Evolutionary conservation across 2,329 filamentous ascomycete species (phyloP).

Genomic region (Oidium heveae): DNA sequence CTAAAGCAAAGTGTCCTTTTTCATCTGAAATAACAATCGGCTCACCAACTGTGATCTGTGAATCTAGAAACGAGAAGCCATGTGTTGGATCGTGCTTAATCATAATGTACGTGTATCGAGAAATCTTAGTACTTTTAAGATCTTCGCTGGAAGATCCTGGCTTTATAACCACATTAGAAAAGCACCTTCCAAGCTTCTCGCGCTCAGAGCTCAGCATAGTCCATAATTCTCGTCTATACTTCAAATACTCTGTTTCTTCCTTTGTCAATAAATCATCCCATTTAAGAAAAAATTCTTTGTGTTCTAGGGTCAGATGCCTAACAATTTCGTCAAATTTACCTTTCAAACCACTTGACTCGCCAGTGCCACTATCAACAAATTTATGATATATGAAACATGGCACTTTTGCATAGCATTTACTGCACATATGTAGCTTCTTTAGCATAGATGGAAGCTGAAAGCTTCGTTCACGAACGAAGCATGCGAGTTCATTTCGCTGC

Average conservation of each 20-base stretch:
- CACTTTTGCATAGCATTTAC: slow-evolving; percentile 70
- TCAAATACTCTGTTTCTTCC: slow-evolving; percentile 77
- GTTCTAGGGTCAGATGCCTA: slow-evolving; percentile 44
- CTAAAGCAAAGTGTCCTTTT: slow-evolving; percentile 78
- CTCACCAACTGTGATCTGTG: slow-evolving; percentile 65
- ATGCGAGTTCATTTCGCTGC: slow-evolving; percentile 73
- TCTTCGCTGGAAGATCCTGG: slow-evolving; percentile 50
- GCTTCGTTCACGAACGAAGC: slow-evolving; percentile 58
- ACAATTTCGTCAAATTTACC: slow-evolving; percentile 64
- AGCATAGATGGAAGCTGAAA: slow-evolving; percentile 67
- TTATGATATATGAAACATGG: slow-evolving; percentile 88
- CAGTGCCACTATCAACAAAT: slow-evolving; percentile 59
- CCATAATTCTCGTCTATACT: slow-evolving; percentile 75
- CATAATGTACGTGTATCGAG: slow-evolving; percentile 71
- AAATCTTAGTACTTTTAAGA: slow-evolving; percentile 52
- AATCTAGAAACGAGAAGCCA: slow-evolving; percentile 70
- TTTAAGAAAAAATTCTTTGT: slow-evolving; percentile 71
- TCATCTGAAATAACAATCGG: slow-evolving; percentile 95
- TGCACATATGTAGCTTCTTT: slow-evolving; percentile 57
- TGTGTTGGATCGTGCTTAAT: slow-evolving; percentile 36
- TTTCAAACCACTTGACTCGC: slow-evolving; percentile 56
- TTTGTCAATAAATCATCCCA: slow-evolving; percentile 88
- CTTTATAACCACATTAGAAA: slow-evolving; percentile 65
- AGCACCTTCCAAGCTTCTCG: slow-evolving; percentile 72
- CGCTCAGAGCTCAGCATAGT: slow-evolving; percentile 79